Evolutionary conservation across 495 filamentous ascomycete species (phyloP).

Genomic region (Elaphomyces granulatus): DNA sequence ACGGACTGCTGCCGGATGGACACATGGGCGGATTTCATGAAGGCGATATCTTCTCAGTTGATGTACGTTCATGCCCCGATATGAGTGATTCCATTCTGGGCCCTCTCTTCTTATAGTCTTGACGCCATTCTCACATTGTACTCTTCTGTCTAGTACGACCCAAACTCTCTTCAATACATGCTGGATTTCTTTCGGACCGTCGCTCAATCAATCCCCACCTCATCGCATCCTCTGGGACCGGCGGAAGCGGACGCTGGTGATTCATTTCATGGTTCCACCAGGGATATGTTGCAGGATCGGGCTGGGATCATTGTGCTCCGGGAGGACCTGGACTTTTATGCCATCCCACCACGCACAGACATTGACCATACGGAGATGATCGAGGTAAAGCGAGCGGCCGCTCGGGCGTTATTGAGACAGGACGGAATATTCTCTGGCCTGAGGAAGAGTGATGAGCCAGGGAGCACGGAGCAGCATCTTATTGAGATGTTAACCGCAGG

Average conservation of each 20-base stretch:
- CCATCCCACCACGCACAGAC: conserved; percentile 73
- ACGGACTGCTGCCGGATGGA: conserved; percentile 92
- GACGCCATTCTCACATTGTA: no score
- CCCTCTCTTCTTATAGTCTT: conserved; percentile 9
- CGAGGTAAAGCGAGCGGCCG: conserved; percentile 89
- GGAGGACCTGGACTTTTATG: conserved; percentile 96
- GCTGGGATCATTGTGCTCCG: conserved; percentile 95
- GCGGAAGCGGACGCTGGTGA: conserved; percentile 53
- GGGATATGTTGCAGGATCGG: conserved; percentile 70
- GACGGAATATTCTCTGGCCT: conserved; percentile 94
- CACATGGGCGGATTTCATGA: conserved; percentile 90
- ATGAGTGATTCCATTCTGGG: conserved; percentile 11
- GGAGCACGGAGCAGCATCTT: conserved; percentile 94
- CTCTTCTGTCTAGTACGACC: conserved; percentile 67
- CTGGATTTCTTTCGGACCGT: conserved; percentile 96
- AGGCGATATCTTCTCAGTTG: conserved; percentile 88
- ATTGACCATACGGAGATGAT: conserved; percentile 89
- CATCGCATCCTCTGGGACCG: conserved; percentile 42
- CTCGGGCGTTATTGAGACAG: conserved; percentile 70
- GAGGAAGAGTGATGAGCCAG: conserved; percentile 85
- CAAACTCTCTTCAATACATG: conserved; percentile 94
- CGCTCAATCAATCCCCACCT: conserved; percentile 77
- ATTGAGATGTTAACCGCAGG: conserved; percentile 99
- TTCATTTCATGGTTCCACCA: conserved; percentile 49
- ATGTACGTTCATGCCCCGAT: conserved; percentile 47